Percentiles rank a stretch among this genome's conserved stretches.
These are phyloP conservation scores for Ustilago tritici DNA, from an alignment of 1,284 basidiomycete species.

Conservation along the genomic window DNA sequence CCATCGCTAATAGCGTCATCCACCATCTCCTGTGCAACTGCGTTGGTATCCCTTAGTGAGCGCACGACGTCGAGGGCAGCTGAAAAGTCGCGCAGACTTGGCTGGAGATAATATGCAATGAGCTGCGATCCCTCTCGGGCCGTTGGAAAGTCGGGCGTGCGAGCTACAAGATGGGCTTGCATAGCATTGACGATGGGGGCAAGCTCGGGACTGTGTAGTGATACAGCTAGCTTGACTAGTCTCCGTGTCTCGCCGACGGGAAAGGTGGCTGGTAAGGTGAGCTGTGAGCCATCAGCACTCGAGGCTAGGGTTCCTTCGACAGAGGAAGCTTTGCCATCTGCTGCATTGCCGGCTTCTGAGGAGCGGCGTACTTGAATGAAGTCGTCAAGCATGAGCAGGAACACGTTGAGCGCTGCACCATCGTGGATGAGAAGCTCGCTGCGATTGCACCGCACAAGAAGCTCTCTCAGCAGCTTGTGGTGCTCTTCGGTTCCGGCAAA, in stretches of 20 bases:
- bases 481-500: slow-evolving; percentile 31
- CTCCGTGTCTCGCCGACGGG: slow-evolving; percentile 38
- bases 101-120: slow-evolving; percentile 42
- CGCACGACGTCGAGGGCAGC: slow-evolving; percentile 42
- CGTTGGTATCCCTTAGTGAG: slow-evolving; percentile 39
- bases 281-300: not conserved
- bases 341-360: too few relatives aligned
- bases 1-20: slow-evolving; percentile 37
- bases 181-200: slow-evolving; percentile 34
- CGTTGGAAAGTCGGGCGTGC: slow-evolving; percentile 35
- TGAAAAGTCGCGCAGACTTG: slow-evolving; percentile 33
- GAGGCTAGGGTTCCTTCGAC: not conserved
- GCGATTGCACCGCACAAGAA: slow-evolving; percentile 27
- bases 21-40: slow-evolving; percentile 29
- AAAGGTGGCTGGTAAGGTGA: slow-evolving; percentile 28
- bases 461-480: slow-evolving; percentile 34
- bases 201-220: slow-evolving; percentile 27
- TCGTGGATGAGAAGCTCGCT: slow-evolving; percentile 29
- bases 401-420: slow-evolving; percentile 28
- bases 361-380: slow-evolving; percentile 25
- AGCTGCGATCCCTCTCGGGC: slow-evolving; percentile 41
- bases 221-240: slow-evolving; percentile 25
- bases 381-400: slow-evolving; percentile 43
- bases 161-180: slow-evolving; percentile 28
- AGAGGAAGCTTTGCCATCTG: not conserved